Evolutionary conservation across 192 early-diverging fungal genomes (phyloP), one percentile per base, ranked within the genome.

Genomic region (Backusella parvicylindrica): DNA sequence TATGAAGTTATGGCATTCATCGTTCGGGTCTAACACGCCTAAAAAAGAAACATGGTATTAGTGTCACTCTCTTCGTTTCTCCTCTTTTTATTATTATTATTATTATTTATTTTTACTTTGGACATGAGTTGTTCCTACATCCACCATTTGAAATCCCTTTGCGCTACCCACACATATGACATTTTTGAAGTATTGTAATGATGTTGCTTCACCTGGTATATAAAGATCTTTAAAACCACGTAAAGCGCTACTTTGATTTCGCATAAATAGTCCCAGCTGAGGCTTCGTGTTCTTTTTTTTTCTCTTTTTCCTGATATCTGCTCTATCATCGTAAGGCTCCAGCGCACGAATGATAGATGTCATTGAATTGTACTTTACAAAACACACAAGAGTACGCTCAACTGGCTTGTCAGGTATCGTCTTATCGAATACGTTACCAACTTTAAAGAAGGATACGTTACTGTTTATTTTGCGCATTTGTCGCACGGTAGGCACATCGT

Each of bases 131-230:
- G 94, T 91, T 9, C 90, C 89, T 69, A 97, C 78, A 79, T 98
- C 93, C 6, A 99, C 94, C 72, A 99, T 87, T 79, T 99, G 95
- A 77, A 99, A 97, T 5, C 97, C 97, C 74, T 95, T 94, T 28
- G 86, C 85, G 79, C 95, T 95, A 21, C 96, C 96, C 6, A 99
- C 92, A 82, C 92, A 95, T 26, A 99, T 84, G 37, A 91, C 93
- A 28, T 91, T 94, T 31, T 90, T 90, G 75, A 97, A 84, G 69
- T 94, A 95, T 76, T 97, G 92, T 71, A 99, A 85, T 13, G 93
- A 94, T 31, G 86, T 91, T 26, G 93, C 88, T 87, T 98, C 96
- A 33, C 92, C 88, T 9, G 96, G 95, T 79, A 98, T 94, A 79
- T 97, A 99, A 75, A 96, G 93, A 76, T 98, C 95, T 86, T 95